phyloP scores from a whole-genome alignment of 2,329 filamentous ascomycete species.

The Furcasterigmium furcatum region DNA sequence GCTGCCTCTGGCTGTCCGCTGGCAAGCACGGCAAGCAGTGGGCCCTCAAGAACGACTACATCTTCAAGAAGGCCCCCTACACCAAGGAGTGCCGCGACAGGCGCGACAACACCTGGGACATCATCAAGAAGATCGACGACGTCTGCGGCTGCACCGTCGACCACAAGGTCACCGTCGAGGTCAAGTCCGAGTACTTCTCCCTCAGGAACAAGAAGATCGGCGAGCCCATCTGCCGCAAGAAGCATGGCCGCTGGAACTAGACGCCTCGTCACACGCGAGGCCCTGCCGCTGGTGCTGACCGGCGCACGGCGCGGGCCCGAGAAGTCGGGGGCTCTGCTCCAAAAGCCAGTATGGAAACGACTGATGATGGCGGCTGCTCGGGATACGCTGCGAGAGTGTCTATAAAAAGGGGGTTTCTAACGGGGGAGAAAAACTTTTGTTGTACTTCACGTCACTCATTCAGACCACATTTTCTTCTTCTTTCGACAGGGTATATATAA shows the following conservation, averaged over 20 bases:
- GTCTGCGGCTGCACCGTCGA: constrained; percentile 9
- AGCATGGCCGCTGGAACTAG: too few relatives aligned
- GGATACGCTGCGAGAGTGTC: too few relatives aligned
- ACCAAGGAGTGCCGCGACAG: constrained; percentile 2
- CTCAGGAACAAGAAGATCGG: not conserved
- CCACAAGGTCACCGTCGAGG: constrained; percentile 6
- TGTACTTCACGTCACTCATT: too few relatives aligned
- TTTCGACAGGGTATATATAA: too few relatives aligned
- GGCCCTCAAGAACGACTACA: constrained; percentile 3
- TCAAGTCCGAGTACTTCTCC: constrained; percentile 4
- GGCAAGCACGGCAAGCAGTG: constrained; percentile 3
- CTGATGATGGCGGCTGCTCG: too few relatives aligned
- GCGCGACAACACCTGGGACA: constrained; percentile 3
- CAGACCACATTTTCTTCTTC: too few relatives aligned
- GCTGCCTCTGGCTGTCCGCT: constrained; percentile 7
- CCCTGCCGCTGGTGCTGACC: too few relatives aligned
- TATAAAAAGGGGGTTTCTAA: too few relatives aligned
- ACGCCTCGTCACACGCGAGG: not conserved
- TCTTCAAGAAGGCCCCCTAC: constrained; percentile 4
- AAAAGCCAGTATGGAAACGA: too few relatives aligned
- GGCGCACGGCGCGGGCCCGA: too few relatives aligned
- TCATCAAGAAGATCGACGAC: constrained; percentile 8
- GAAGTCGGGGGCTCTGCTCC: too few relatives aligned
- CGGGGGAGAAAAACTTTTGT: too few relatives aligned
- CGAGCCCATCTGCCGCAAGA: not conserved